A percentile compares a stretch with the other conserved stretches of the same genome.
phyloP scores from a whole-genome alignment of 1,284 basidiomycete species.

The Leccinum subatratum region DNA sequence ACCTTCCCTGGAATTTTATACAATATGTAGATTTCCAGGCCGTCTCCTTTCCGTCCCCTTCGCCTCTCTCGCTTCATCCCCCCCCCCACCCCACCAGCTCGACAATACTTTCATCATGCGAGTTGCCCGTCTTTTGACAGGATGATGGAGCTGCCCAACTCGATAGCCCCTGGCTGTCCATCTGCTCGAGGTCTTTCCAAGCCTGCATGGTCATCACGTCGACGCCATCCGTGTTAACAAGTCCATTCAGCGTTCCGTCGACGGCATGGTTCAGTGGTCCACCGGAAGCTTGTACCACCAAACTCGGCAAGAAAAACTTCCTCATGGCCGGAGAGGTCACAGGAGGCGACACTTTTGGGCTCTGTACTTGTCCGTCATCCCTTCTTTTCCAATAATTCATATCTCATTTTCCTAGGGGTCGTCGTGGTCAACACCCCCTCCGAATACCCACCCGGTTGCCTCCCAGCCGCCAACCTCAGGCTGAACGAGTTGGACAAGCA shows the following conservation, averaged over 20 bases:
- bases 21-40: too few relatives aligned
- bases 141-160: slow-evolving; percentile 65
- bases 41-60: too few relatives aligned
- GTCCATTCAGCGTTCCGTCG: slow-evolving; percentile 83
- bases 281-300: slow-evolving; percentile 64
- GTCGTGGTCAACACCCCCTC: slow-evolving; percentile 71
- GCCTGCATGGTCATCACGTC: slow-evolving; percentile 76
- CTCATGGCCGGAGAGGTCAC: slow-evolving; percentile 89
- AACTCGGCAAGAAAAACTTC: slow-evolving; percentile 78
- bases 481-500: slow-evolving; percentile 48
- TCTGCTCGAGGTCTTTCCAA: slow-evolving; percentile 68
- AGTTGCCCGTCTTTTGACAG: slow-evolving; percentile 73
- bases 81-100: slow-evolving; percentile 42
- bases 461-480: slow-evolving; percentile 54
- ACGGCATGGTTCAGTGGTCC: slow-evolving; percentile 74
- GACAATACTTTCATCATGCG: slow-evolving; percentile 64
- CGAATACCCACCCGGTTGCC: slow-evolving; percentile 60
- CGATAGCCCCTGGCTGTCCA: slow-evolving; percentile 74
- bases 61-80: too few relatives aligned
- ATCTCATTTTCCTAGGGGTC: slow-evolving; percentile 49
- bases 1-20: too few relatives aligned
- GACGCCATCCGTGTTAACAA: slow-evolving; percentile 94
- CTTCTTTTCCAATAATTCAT: slow-evolving; percentile 6
- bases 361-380: slow-evolving; percentile 63
- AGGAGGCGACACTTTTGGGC: slow-evolving; percentile 90